Percentiles rank a stretch among this genome's conserved stretches.
Evolutionary conservation across 1,139 yeast species (phyloP).

Genomic region (Yamadazyma buinensis): DNA sequence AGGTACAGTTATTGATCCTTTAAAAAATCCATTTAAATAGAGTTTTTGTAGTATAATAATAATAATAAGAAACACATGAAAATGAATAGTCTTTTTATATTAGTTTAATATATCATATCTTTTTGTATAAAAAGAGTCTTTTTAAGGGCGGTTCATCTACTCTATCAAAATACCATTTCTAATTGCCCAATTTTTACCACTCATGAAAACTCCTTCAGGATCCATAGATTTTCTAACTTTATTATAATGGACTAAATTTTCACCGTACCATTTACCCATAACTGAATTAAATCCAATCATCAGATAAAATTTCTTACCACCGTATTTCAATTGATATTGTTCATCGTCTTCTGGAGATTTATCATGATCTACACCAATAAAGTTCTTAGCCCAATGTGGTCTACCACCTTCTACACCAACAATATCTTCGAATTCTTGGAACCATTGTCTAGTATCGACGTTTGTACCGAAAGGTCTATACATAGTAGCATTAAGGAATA

Average conservation of each 20-base stretch:
- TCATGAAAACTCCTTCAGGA: conserved; percentile 76
- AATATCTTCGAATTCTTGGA: conserved; percentile 72
- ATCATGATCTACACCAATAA: conserved; percentile 57
- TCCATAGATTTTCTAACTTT: conserved; percentile 63
- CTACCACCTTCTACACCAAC: conserved; percentile 79
- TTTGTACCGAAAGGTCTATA: conserved; percentile 84
- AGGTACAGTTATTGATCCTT: conserved; percentile 87
- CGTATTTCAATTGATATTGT: conserved; percentile 34
- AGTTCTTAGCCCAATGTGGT: conserved; percentile 99
- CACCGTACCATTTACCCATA: conserved; percentile 79
- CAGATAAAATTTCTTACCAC: conserved; percentile 57
- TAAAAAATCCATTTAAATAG: conserved; percentile 65
- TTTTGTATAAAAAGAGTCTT: too few relatives aligned
- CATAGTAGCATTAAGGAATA: conserved; percentile 91
- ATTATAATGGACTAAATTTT: conserved; percentile 58
- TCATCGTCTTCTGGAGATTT: conserved; percentile 30
- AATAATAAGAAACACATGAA: too few relatives aligned
- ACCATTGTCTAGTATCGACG: conserved; percentile 80
- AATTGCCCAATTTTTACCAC: conserved; percentile 73
- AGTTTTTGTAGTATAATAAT: not conserved
- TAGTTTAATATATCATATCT: not conserved
- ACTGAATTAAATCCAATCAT: conserved; percentile 77
- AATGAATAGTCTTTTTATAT: too few relatives aligned
- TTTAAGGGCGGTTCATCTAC: too few relatives aligned
- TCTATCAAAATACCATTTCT: conserved; percentile 67